Base-by-base conservation (phyloP, 2,329 filamentous ascomycete species). In the Diaporthe sp. region DNA sequence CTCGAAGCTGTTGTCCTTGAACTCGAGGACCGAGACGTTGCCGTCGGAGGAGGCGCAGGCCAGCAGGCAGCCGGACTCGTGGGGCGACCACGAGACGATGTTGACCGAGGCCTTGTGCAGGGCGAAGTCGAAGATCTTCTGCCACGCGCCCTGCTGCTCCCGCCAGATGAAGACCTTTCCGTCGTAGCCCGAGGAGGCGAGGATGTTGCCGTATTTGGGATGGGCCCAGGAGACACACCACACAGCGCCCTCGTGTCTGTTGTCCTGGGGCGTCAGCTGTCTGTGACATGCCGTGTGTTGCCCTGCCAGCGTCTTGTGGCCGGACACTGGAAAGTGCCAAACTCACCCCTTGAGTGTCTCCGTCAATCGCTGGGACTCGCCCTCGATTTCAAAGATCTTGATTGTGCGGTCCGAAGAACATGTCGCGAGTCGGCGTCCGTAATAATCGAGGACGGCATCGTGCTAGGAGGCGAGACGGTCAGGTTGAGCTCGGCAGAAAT, bases 171-270 rank as follows among this genome's bases (percentile, higher is more conserved):
- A 92, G 79, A 99, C 96, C 86, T 98, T 98, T 85, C 96, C 97
- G 85, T 99, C 97, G 87, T 98, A 99, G 79, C 94, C 95, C 71
- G 95, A 95, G 77, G 95, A 98, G 74, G 97, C 97, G 77, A 99
- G 93, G 83, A 99, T 98, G 84, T 96, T 98, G 87, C 97, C 97
- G 85, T 97, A 98, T 85, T 99, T 98, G 78, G 97, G 97, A 83
- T 99, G 97, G 67, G 96, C 96, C 97, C 97, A 99, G 81, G 96
- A 94, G 76, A 98, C 95, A 84, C 95, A 98, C 97, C 97, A 99
- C 76, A 99, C 96, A 49, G 97, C 95, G 78, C 96, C 96, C 85
- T 99, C 97, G 84, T 99, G 97, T 79, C 96, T 98, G 81, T 76
- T n/a, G 67, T n/a, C n/a, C 28, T 4, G 22, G 7, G 28, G 44